Conservation (phyloP, 805 yeast species). For the Teunomyces atbi region DNA sequence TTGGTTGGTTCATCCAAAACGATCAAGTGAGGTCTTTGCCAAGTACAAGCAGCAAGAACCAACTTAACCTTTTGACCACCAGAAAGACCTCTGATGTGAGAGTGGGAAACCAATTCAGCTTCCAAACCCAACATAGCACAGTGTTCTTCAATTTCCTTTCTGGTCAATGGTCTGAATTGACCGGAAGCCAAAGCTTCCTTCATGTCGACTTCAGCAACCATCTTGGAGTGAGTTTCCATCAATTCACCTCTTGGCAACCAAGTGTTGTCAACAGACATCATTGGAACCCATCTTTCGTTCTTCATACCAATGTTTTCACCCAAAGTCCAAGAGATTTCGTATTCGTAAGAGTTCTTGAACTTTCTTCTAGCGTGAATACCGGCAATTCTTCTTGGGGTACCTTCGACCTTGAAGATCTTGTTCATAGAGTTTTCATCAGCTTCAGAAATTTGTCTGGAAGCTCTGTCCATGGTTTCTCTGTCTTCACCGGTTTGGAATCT, state of each 20-base stretch:
- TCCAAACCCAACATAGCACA: slow-evolving; percentile 98
- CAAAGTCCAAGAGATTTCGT: slow-evolving; percentile 94
- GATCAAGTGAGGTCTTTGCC: slow-evolving; percentile 99
- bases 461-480: slow-evolving; percentile 99
- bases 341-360: slow-evolving; percentile 99
- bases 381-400: slow-evolving; percentile 95
- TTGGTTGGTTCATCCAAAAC: slow-evolving; percentile 99
- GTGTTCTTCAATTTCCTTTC: slow-evolving; percentile 99
- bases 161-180: slow-evolving; percentile 99
- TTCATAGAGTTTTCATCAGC: slow-evolving; percentile 97
- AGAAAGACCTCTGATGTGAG: slow-evolving; percentile 99
- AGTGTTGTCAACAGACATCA: slow-evolving; percentile 99
- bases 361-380: slow-evolving; percentile 96
- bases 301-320: slow-evolving; percentile 99
- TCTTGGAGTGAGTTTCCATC: slow-evolving; percentile 93
- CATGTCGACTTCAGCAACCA: slow-evolving; percentile 99
- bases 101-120: slow-evolving; percentile 98
- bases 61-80: slow-evolving; percentile 99
- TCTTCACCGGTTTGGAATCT: slow-evolving; percentile 99
- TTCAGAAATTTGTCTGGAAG: slow-evolving; percentile 97
- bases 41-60: slow-evolving; percentile 99
- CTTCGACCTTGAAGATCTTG: slow-evolving; percentile 98
- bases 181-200: slow-evolving; percentile 99
- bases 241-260: slow-evolving; percentile 99
- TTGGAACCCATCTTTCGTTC: slow-evolving; percentile 99